A percentile compares a stretch with the other conserved stretches of the same genome.
Conservation (phyloP, 2,329 filamentous ascomycete genomes). For the Colletotrichum tabaci region DNA sequence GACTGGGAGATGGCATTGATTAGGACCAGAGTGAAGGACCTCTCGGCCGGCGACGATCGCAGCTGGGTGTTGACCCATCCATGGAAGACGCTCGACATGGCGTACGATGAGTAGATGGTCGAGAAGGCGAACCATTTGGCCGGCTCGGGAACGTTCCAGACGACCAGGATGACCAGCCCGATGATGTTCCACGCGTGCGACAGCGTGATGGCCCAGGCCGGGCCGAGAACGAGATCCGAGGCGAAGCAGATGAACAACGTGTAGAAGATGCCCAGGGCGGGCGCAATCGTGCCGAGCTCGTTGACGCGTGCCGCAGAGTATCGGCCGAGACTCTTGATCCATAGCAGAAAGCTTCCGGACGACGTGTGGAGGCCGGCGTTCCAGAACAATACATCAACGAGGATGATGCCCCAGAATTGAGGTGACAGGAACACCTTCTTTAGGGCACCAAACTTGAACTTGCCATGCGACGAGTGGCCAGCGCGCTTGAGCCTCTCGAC, state of each 20-base stretch:
- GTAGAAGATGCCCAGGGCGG: conserved; percentile 30
- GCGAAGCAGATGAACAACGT: conserved; percentile 36
- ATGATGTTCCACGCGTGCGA: conserved; percentile 28
- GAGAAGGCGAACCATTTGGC: conserved; percentile 68
- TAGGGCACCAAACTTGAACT: conserved; percentile 51
- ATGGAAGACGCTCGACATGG: conserved; percentile 34
- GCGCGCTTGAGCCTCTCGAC: conserved; percentile 53
- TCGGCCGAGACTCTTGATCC: conserved; percentile 58
- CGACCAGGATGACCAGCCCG: conserved; percentile 58
- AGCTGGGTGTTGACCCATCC: conserved; percentile 37
- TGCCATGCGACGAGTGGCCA: conserved; percentile 58
- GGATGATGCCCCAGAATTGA: conserved; percentile 54
- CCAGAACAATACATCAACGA: conserved; percentile 61
- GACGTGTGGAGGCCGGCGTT: conserved; percentile 60
- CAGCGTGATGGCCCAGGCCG: conserved; percentile 52
- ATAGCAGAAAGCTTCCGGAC: conserved; percentile 54
- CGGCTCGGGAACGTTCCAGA: conserved; percentile 70
- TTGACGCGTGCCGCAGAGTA: conserved; percentile 65
- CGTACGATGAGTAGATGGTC: conserved; percentile 47
- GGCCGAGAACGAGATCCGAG: conserved; percentile 34
- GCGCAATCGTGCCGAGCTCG: conserved; percentile 57
- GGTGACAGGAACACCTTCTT: conserved; percentile 55
- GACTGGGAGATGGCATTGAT: conserved; percentile 63
- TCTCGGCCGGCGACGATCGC: conserved; percentile 25
- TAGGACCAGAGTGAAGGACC: conserved; percentile 34